phyloP scores from a whole-genome alignment of 108 stramenopile genomes.

The Ochromonas danica region DNA sequence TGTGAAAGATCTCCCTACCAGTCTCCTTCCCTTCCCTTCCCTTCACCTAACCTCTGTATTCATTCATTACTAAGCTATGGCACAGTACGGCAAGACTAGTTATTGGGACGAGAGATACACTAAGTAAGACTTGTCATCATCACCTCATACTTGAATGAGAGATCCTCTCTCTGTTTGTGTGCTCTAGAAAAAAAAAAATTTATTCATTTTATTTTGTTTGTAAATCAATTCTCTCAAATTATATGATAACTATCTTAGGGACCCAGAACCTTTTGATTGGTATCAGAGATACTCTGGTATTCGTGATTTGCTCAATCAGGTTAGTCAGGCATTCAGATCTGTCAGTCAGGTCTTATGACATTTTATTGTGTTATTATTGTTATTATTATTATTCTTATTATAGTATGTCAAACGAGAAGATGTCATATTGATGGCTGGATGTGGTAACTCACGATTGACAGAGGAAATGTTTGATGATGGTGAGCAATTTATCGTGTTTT shows the following conservation, averaged over 20 bases:
- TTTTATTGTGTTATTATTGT: conserved; percentile 29
- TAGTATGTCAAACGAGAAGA: conserved; percentile 63
- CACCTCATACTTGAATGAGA: neutral
- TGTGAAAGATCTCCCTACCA: no score
- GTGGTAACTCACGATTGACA: conserved; percentile 61
- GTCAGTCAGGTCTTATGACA: neutral
- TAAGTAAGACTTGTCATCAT: no score
- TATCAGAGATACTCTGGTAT: conserved; percentile 62
- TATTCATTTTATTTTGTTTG: neutral
- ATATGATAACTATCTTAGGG: conserved; percentile 39
- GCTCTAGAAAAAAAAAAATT: neutral
- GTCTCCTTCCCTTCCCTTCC: no score
- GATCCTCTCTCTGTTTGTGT: neutral
- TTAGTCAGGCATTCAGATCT: neutral
- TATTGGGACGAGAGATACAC: conserved; percentile 65
- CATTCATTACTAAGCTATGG: conserved; percentile 39
- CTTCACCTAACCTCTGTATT: no score
- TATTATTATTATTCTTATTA: conserved; percentile 26
- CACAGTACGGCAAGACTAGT: conserved; percentile 55
- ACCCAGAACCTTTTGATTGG: conserved; percentile 74
- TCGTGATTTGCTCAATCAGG: neutral
- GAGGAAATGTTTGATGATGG: conserved; percentile 59
- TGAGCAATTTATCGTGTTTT: neutral
- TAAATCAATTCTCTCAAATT: neutral
- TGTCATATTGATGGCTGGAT: conserved; percentile 61